Evolutionary conservation across 192 early-diverging fungal species (phyloP).

Genomic region (Backusella morwellensis): DNA sequence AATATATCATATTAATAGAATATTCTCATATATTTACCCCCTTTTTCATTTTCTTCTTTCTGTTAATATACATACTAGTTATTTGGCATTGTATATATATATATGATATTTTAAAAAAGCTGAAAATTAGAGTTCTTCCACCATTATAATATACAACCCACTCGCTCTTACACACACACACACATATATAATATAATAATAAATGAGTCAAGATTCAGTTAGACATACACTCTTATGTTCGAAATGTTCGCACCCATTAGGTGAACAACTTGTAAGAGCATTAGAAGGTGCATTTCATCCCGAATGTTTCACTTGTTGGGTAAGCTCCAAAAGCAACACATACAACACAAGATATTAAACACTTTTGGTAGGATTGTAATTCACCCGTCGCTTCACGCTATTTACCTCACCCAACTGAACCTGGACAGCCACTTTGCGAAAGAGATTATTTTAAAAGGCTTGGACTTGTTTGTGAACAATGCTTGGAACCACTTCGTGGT

Average conservation of each 20-base stretch:
- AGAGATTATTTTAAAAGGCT: slow-evolving; percentile 85
- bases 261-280: slow-evolving; percentile 91
- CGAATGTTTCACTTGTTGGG: slow-evolving; percentile 94
- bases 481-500: slow-evolving; percentile 84
- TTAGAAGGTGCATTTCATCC: slow-evolving; percentile 83
- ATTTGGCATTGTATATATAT: neutral
- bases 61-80: neutral
- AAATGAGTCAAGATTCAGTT: slow-evolving; percentile 6
- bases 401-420: slow-evolving; percentile 64
- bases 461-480: slow-evolving; percentile 82
- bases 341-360: neutral
- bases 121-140: neutral
- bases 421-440: slow-evolving; percentile 78
- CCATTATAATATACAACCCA: neutral
- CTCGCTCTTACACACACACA: neutral
- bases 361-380: slow-evolving; percentile 63
- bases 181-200: neutral
- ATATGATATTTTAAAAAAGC: slow-evolving; percentile 1
- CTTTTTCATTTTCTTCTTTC: neutral
- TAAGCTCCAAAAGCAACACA: slow-evolving; percentile 41
- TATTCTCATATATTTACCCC: slow-evolving; percentile 2
- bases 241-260: slow-evolving; percentile 68
- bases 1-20: neutral
- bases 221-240: slow-evolving; percentile 10
- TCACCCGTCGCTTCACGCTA: slow-evolving; percentile 82